Conservation (phyloP, 495 filamentous ascomycete genomes). For the Astrothelium macrocarpum region DNA sequence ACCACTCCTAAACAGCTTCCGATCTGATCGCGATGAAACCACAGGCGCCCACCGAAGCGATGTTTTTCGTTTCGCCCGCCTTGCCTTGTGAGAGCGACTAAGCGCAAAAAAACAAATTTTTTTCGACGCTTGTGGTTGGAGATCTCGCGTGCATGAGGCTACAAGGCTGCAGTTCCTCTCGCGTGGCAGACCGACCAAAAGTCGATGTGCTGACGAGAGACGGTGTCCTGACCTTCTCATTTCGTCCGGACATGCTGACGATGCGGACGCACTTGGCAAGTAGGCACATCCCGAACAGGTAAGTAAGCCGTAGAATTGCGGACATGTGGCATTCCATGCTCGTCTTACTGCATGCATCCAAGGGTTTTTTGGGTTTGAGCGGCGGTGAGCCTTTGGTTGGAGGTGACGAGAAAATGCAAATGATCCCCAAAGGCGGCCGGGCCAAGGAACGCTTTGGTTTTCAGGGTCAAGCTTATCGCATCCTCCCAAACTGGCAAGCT, state of each 20-base stretch:
- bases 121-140: not conserved
- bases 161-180: not conserved
- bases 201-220: slow-evolving; percentile 3
- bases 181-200: not conserved
- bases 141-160: slow-evolving; percentile 5
- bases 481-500: not conserved
- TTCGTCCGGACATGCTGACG: not conserved
- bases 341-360: not conserved
- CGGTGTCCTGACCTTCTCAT: slow-evolving; percentile 3
- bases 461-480: not conserved
- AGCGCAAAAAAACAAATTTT: not conserved
- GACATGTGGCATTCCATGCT: slow-evolving; percentile 1
- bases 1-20: not conserved
- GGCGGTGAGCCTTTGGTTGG: not conserved
- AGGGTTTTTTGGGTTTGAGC: not conserved
- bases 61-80: not conserved
- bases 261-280: not conserved
- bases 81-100: not conserved
- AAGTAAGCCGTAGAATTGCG: not conserved
- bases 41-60: not conserved
- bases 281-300: not conserved
- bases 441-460: not conserved
- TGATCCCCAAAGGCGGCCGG: not conserved
- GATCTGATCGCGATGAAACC: not conserved
- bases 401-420: not conserved